Conservation (phyloP, 2,329 filamentous ascomycete genomes). For the Raffaelea arxii region DNA sequence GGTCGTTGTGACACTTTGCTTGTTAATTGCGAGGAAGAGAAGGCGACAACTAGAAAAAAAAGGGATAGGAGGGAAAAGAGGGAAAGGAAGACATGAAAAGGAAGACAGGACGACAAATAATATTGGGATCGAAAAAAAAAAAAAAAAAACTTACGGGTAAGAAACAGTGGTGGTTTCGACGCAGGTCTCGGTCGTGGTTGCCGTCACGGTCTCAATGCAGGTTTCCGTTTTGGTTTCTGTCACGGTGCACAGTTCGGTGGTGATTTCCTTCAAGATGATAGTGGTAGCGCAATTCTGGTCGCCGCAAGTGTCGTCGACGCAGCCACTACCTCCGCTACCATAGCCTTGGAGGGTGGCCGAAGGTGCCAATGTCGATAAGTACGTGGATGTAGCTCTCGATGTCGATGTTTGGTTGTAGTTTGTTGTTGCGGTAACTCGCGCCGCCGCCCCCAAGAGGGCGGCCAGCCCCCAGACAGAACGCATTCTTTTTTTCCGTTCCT, state of each 20-base stretch:
- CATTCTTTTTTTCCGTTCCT: neutral
- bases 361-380: no score
- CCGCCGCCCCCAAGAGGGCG: neutral
- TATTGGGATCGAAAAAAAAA: neutral
- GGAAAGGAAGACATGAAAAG: neutral
- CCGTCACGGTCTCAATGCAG: constrained; percentile 11
- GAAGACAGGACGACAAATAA: neutral
- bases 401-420: no score
- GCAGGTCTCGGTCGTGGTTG: no score
- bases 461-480: neutral
- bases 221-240: neutral
- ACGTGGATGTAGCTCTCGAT: no score
- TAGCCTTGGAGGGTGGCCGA: no score
- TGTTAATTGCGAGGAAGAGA: neutral
- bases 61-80: neutral
- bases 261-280: neutral
- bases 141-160: neutral
- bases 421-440: no score
- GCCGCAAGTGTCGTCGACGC: no score
- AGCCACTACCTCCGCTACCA: no score
- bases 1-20: constrained; percentile 8
- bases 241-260: constrained; percentile 6
- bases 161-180: no score
- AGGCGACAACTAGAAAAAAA: neutral
- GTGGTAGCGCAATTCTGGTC: no score